Percentiles rank a stretch among this genome's conserved stretches.
Conservation (phyloP, 768 basidiomycete genomes). For the Boletus vinaceobasis region DNA sequence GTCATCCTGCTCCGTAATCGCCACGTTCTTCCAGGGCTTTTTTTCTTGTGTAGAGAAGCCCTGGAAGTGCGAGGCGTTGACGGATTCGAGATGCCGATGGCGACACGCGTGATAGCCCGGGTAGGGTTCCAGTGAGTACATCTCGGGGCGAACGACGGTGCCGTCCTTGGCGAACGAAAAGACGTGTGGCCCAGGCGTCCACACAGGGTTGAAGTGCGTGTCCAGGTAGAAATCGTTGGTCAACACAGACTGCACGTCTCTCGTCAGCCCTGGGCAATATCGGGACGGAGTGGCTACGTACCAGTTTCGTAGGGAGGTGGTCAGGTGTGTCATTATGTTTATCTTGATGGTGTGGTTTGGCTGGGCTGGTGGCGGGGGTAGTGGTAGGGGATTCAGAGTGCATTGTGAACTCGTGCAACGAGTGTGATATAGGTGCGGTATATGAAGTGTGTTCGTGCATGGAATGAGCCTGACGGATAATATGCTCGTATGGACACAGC, state of each 20-base stretch:
- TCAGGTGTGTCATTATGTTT: not conserved
- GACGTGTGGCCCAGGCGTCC: slow-evolving; percentile 25
- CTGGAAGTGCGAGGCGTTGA: not conserved
- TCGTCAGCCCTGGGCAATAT: not conserved
- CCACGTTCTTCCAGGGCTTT: slow-evolving; percentile 22
- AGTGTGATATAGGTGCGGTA: not conserved
- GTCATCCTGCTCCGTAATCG: slow-evolving; percentile 14
- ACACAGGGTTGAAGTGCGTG: slow-evolving; percentile 39
- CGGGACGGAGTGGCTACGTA: not conserved
- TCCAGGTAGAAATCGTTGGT: slow-evolving; percentile 46
- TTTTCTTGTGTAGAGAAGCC: not conserved
- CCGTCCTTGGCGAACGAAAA: slow-evolving; percentile 9
- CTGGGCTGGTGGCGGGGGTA: not conserved
- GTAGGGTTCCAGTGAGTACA: not conserved
- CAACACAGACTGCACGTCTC: not conserved
- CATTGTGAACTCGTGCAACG: not conserved
- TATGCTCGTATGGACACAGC: not conserved
- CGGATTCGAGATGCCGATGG: not conserved
- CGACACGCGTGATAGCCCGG: not conserved
- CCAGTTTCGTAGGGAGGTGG: not conserved
- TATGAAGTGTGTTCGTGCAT: not conserved
- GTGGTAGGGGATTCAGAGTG: not conserved
- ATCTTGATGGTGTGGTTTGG: not conserved
- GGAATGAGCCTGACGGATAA: not conserved
- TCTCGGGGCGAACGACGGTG: slow-evolving; percentile 7